Base-by-base conservation (phyloP, 2,329 filamentous ascomycete species). In the Monosporascus sp. region DNA sequence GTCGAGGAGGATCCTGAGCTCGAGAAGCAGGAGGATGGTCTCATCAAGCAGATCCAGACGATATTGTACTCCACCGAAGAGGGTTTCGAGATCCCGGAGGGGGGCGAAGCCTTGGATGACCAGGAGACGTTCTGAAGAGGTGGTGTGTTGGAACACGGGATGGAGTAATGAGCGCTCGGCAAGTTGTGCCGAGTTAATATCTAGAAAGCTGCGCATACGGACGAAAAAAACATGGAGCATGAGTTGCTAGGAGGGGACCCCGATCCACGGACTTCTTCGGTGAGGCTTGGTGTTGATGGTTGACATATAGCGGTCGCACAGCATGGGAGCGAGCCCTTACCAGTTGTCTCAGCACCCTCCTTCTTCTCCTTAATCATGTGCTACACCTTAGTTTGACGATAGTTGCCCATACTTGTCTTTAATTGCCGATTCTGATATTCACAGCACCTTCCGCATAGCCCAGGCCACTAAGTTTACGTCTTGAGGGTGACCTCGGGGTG, bases 1-100 rank as follows among this genome's bases (percentile, higher is more conserved):
- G 88, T 95, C 67, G 94, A 99, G 64, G 88, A 91, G 58, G 90
- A 97, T 61, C 92, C 92, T 0, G 88, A 96, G 74, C 76, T 97
- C 50, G 94, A 97, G 76, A 93, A 95, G 82, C 89, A 96, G 57
- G 93, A 97, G 65, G 88, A 91, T 58, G 87, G 91, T 17, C 78
- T 99, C 59, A 83, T 97, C 71, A 97, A 96, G 83, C 87, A 93
- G 71, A 97, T 99, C 72, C 94, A 99, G 77, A 86, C 84, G 36
- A 97, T 97, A 69, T 80, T 99, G 59, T 99, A 99, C 81, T 96
- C 91, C 57, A 99, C 94, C 57, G 94, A 99, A 80, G 86, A 89
- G 63, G 86, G 87, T 36, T 96, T 96, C 66, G 91, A 96, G 78
- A 96, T 96, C 65, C 91, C 91, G 6, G 85, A 86, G 49, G 90